phyloP scores from a whole-genome alignment of 2,329 filamentous ascomycete genomes.

The Exophiala xenobiotica region DNA sequence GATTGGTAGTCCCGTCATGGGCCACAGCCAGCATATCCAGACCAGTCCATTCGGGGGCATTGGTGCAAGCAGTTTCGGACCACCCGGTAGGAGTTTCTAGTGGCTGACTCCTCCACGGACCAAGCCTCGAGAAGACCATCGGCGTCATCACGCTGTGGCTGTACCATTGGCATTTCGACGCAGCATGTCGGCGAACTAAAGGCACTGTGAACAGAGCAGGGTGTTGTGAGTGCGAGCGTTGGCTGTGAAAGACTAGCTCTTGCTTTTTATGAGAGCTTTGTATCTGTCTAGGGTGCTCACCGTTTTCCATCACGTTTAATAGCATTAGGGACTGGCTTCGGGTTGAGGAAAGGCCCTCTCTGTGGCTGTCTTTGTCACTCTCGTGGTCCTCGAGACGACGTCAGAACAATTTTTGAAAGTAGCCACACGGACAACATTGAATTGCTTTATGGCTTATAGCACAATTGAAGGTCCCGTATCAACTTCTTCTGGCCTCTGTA shows the following conservation, averaged over 20 bases:
- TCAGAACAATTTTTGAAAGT: no score
- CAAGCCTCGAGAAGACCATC: slow-evolving; percentile 7
- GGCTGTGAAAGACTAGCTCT: not conserved
- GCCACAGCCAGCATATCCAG: slow-evolving; percentile 24
- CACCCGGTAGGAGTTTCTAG: slow-evolving; percentile 28
- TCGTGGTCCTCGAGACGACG: no score
- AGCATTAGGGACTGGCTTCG: not conserved
- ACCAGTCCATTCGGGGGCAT: slow-evolving; percentile 21
- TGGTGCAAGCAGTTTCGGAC: slow-evolving; percentile 23
- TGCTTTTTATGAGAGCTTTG: not conserved
- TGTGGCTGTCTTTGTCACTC: no score
- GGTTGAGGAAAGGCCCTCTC: not conserved
- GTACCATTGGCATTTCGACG: slow-evolving; percentile 12
- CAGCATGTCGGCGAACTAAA: slow-evolving; percentile 19
- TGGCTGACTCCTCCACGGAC: slow-evolving; percentile 24
- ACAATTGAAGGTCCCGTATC: not conserved
- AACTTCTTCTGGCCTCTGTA: no score
- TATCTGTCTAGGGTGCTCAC: not conserved
- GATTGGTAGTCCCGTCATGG: slow-evolving; percentile 63
- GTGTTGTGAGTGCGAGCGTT: not conserved
- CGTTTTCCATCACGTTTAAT: no score
- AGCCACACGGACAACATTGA: not conserved
- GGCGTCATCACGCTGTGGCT: not conserved
- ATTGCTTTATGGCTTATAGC: not conserved
- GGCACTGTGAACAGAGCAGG: no score